Conservation (phyloP, 805 yeast genomes). For the Lachancea nothofagi region DNA sequence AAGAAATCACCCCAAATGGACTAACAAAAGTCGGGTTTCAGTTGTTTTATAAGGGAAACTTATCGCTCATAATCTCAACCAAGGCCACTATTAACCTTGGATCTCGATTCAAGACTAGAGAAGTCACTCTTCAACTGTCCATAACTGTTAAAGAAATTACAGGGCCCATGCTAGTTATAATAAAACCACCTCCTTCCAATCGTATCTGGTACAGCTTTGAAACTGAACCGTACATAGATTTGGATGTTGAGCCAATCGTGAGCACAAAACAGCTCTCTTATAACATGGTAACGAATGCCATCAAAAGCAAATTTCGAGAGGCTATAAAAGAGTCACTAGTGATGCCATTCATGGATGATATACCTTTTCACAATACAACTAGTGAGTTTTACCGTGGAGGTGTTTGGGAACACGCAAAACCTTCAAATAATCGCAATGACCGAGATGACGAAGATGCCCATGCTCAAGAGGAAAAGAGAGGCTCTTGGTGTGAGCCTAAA, state of each 20-base stretch:
- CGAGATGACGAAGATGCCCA: slow-evolving; percentile 9
- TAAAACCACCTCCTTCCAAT: slow-evolving; percentile 88
- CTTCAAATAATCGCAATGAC: slow-evolving; percentile 2
- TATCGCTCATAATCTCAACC: slow-evolving; percentile 73
- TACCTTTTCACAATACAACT: slow-evolving; percentile 60
- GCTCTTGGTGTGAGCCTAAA: neutral
- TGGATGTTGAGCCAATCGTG: slow-evolving; percentile 85
- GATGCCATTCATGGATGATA: slow-evolving; percentile 83
- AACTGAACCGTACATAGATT: slow-evolving; percentile 65
- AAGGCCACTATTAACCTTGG: slow-evolving; percentile 73
- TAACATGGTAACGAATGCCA: slow-evolving; percentile 70
- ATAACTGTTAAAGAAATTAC: slow-evolving; percentile 61
- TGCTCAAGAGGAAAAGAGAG: slow-evolving; percentile 2
- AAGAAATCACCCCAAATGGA: slow-evolving; percentile 76
- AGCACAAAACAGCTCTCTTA: slow-evolving; percentile 78
- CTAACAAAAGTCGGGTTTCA: slow-evolving; percentile 54
- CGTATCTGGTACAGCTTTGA: slow-evolving; percentile 89
- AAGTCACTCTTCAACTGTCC: slow-evolving; percentile 66
- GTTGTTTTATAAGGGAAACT: slow-evolving; percentile 68
- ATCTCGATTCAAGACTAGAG: slow-evolving; percentile 65
- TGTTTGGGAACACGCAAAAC: slow-evolving; percentile 54
- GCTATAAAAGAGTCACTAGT: slow-evolving; percentile 77
- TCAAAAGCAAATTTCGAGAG: slow-evolving; percentile 72
- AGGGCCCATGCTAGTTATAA: slow-evolving; percentile 62
- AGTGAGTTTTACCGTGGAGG: slow-evolving; percentile 85